Base-by-base conservation (phyloP, 2,329 filamentous ascomycete genomes). In the Arachnomyces sp. region DNA sequence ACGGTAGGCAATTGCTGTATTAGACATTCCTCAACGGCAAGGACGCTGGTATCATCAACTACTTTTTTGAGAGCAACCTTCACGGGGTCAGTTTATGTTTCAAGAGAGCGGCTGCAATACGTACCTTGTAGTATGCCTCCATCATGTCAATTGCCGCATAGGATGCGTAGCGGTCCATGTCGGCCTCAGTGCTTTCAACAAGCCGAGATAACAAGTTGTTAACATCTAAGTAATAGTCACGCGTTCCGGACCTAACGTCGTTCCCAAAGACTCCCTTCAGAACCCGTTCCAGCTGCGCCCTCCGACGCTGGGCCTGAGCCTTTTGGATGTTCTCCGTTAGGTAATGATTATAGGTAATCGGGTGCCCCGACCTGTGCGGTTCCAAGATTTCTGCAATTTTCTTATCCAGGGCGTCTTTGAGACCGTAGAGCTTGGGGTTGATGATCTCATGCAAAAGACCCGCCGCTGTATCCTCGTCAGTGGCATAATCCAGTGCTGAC, bases 81-180 rank as follows among this genome's bases (percentile, higher is more conserved):
- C 34, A 15, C 36, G 31, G 18, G 34, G 37, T 34, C n/a, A 18
- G 33, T 33, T 35, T 17, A 14, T 28, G 36, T 3, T 25, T 31
- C 9, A 16, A 14, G 13, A 40, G 16, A n/a, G n/a, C n/a, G n/a
- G n/a, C n/a, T n/a, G n/a, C n/a, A n/a, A n/a, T n/a, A n/a, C 8
- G 44, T 39, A 68, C 67, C 59, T 69, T 65, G 52, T 72, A 72
- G 46, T 69, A 72, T 1, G 67, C 65, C 36, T 67, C 48, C 60
- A 69, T 65, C 35, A 57, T 61, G 41, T 68, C 60, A 5, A 63
- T 42, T 7, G 61, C 62, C 37, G 65, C 56, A 1, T 54, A 61
- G 13, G 61, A 63, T 3, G 65, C 64, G 43, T 55, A 60, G 2
- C 40, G 40, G 31, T 61, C 54, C 59, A 66, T 65, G 42, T 68